Evolutionary conservation across 2,329 filamentous ascomycete species (phyloP), one percentile per base, ranked within the genome.

Genomic region (Arthrobotrys pseudoclavata): DNA sequence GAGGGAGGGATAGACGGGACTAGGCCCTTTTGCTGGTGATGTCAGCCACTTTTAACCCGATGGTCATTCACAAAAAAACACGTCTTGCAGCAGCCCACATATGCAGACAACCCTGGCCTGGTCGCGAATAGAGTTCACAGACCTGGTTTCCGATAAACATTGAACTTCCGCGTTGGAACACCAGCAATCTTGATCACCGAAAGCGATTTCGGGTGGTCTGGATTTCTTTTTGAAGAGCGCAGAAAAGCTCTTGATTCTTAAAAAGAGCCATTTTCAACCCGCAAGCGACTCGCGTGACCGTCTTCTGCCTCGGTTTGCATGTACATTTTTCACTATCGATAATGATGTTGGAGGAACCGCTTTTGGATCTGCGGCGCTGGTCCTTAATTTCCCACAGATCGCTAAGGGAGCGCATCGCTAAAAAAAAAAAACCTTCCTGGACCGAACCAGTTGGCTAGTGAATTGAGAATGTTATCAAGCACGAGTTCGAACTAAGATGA

Each of bases 331-430:
- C 22, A 15, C 53, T 40, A 42, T 37, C 47, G 47, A 50, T 48
- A 9, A 53, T 61, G 40, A 50, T 68, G 74, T 77, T 34, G 61
- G 74, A 68, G 52, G 61, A 77, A 71, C 74, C 74, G 74, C 74
- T 77, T 77, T 67, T 53, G 74, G 61, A 62, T 53, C 57, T 53
- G 60, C 67, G 61, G 61, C 52, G 48, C 61, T 50, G 57, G 31
- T 77, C 74, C 74, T 77, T 77, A 77, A 77, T 77, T 77, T 77
- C 74, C 74, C 74, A 64, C 26, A 29, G 50, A 37, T 50, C 37
- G 50, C 57, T 60, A 42, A 50, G 60, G 42, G 55, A 52, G 53
- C 26, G 50, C 60, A 45, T 68, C 42, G 26, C 67, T 24, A 53
- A 45, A 47, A 72, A 64, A 64, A 57, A 22, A 72, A 64, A 64